Base-by-base conservation (phyloP, 345 rosid species). In the Turnera subulata region DNA sequence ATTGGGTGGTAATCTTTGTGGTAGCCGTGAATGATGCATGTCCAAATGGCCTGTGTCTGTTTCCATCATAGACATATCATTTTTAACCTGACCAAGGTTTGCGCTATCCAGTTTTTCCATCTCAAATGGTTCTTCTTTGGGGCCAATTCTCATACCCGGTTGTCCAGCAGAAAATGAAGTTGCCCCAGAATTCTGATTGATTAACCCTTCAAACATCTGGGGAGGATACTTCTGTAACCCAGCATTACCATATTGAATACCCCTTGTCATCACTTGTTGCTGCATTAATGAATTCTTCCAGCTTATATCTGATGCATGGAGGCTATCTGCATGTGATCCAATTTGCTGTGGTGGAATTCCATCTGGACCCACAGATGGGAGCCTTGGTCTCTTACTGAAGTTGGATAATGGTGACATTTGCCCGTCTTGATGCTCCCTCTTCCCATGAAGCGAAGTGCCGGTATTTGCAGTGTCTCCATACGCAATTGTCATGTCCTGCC, bases 61-160 rank as follows among this genome's bases (percentile, higher is more conserved):
- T 60, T 82, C 91, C 56, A 69, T 62, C 50, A 76, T 65, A 42
- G 65, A 82, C 65, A 78, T 60, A 65, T 77, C 82, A 72, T 53
- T 80, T 73, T 78, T 83, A 66, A 59, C 65, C 72, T 59, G 76
- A 59, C 29, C 63, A 33, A 73, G 58, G 58, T 76, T 84, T 44
- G 76, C 48, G 47, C 82, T 77, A 56, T 81, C 90, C 73, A 79
- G 53, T 67, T 82, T 84, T 67, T 80, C 87, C 0, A 77, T 61
- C 63, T 89, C 99, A 59, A 81, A 73, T 46, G 81, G 97, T 62
- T 85, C 97, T 68, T 86, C 90, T 77, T 87, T 83, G 22, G 84
- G 72, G 57, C 73, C 70, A 68, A 63, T 74, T 76, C 94, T 80
- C 80, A 76, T 59, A 62, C 73, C 77, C 48, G 73, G 73, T 56